phyloP scores from a whole-genome alignment of 2,329 filamentous ascomycete species.

The Apiospora koreana region DNA sequence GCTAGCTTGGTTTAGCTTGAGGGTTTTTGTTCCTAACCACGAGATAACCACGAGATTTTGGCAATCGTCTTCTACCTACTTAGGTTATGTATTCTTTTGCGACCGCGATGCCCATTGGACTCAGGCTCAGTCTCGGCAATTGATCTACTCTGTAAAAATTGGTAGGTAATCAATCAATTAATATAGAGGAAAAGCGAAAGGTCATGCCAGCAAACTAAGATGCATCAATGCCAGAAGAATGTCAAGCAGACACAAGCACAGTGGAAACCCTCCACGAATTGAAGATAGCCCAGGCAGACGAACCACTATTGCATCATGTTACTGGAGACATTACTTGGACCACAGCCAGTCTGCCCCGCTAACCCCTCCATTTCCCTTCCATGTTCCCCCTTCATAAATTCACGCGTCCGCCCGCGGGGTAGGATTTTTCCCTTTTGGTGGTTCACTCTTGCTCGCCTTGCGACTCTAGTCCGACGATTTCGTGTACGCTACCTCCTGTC shows the following conservation, averaged over 20 bases:
- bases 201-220: background rate
- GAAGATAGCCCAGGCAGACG: background rate
- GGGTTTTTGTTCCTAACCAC: background rate
- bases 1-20: background rate
- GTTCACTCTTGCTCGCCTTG: conserved; percentile 11
- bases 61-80: background rate
- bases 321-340: too few species aligned
- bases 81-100: background rate
- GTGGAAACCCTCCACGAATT: background rate
- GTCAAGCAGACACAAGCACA: background rate
- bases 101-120: too few species aligned
- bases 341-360: background rate
- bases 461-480: conserved; percentile 12
- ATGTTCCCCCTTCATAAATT: conserved; percentile 1
- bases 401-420: conserved; percentile 1
- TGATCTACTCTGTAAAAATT: background rate
- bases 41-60: background rate
- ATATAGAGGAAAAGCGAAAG: background rate
- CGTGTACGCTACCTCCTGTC: background rate
- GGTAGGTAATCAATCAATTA: too few species aligned
- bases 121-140: background rate
- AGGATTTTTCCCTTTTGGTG: background rate
- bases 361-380: conserved; percentile 8
- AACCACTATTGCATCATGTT: conserved; percentile 8
- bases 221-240: background rate